Percentiles rank a stretch among this genome's conserved stretches.
phyloP scores from a whole-genome alignment of 441 rosid genomes.

The Pelargonium australe region DNA sequence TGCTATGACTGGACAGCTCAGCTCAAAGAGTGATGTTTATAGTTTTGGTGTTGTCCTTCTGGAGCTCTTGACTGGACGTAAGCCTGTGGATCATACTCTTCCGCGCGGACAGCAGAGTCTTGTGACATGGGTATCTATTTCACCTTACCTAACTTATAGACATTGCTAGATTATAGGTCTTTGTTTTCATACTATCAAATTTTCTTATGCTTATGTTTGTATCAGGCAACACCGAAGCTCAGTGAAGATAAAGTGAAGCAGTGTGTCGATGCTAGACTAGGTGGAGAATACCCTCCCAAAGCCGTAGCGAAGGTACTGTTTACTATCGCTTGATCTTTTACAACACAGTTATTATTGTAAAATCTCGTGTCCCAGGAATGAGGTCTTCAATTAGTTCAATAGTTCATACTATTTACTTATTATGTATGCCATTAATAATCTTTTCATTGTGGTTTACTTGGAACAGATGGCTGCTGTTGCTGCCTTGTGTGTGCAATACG shows the following conservation, averaged over 20 bases:
- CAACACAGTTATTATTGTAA: too few species aligned
- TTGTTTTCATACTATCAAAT: neutral
- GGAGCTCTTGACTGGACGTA: conserved; percentile 59
- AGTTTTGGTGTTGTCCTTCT: conserved; percentile 59
- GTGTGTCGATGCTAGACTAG: conserved; percentile 51
- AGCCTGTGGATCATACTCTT: conserved; percentile 56
- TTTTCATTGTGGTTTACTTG: neutral
- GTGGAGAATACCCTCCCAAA: conserved; percentile 49
- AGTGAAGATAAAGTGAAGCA: conserved; percentile 61
- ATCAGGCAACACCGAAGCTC: conserved; percentile 63
- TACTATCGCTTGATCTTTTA: too few species aligned
- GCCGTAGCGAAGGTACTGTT: conserved; percentile 51
- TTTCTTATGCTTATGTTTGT: conserved; percentile 3
- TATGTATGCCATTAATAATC: too few species aligned
- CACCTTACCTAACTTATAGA: neutral
- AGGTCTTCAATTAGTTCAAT: too few species aligned
- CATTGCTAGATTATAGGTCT: neutral
- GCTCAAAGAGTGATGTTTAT: conserved; percentile 56
- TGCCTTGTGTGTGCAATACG: conserved; percentile 72
- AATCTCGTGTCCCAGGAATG: neutral
- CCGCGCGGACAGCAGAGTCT: conserved; percentile 62
- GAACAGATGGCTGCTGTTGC: conserved; percentile 48
- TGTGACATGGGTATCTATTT: conserved; percentile 49
- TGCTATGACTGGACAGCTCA: conserved; percentile 56
- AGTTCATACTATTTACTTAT: too few species aligned